Evolutionary conservation across 1,284 basidiomycete genomes (phyloP), one percentile per base, ranked within the genome.

Genomic region (Cutaneotrichosporon daszewskae): DNA sequence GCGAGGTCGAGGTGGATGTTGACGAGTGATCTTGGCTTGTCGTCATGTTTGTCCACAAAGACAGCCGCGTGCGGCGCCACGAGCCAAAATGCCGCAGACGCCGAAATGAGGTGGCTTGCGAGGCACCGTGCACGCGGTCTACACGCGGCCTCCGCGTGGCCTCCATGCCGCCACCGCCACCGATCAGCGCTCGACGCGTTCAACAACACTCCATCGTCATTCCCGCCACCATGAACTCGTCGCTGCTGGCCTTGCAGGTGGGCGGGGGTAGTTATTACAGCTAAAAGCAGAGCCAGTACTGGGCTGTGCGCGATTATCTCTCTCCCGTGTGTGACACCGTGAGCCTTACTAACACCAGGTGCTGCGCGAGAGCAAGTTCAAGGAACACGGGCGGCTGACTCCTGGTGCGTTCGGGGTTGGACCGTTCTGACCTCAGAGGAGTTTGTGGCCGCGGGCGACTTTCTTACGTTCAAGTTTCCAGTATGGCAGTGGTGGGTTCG

Each of bases 361-460:
- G 24, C 79, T 98, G 58, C 86, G 85, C 64, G 94, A 98, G 75
- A 91, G 87, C 75, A 97, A 97, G 71, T 98, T 98, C 78, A 97
- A 95, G 71, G 94, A 98, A 71, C 89, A 96, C 65, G 94, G 94
- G 11, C 78, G 92, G 43, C 94, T 95, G 63, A 96, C 87, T 14
- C 92, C 91, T 52, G 91, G 90, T 94, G 52, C 39, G 81, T 68
- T n/a, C 12, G 5, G 6, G 24, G 11, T 32, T 16, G 7, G n/a
- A 19, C 5, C 31, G 25, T 17, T n/a, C 37, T 43, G 24, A 44
- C 4, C 22, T 9, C 67, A 87, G 91, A 95, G 80, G 91, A 95
- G 72, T 95, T 95, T 64, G 87, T 94, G 25, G 88, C 87, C 25
- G 89, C 91, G 3, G 90, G 91, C 41, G 91, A 95, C 71, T 95